phyloP scores from a whole-genome alignment of 176 grass and related monocot species.

The Zea luxurians region DNA sequence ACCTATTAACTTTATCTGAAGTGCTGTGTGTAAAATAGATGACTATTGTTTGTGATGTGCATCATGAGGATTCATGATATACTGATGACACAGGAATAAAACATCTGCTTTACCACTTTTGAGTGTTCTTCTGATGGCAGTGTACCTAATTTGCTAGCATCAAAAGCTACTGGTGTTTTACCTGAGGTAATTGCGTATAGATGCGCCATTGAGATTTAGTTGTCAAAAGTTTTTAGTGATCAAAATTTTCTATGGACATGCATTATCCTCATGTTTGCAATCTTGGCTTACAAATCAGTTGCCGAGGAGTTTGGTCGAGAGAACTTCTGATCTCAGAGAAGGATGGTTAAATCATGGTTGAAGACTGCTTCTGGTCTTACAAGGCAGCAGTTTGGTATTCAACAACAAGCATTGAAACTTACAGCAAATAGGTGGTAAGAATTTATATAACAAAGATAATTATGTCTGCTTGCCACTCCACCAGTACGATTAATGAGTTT shows the following conservation, averaged over 20 bases:
- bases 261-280: slow-evolving; percentile 30
- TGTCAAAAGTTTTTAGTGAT: slow-evolving; percentile 10
- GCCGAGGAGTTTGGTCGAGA: slow-evolving; percentile 77
- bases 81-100: slow-evolving; percentile 61
- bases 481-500: slow-evolving; percentile 10
- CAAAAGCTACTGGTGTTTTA: slow-evolving; percentile 87
- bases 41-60: too few species aligned
- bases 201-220: slow-evolving; percentile 12
- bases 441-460: slow-evolving; percentile 27
- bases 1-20: too few species aligned
- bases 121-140: slow-evolving; percentile 66
- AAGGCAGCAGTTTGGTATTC: slow-evolving; percentile 88
- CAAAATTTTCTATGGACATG: background rate
- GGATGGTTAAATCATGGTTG: slow-evolving; percentile 14
- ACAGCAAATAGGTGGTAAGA: slow-evolving; percentile 94
- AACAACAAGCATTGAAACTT: slow-evolving; percentile 93
- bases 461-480: slow-evolving; percentile 1
- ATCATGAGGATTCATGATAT: too few species aligned
- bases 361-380: slow-evolving; percentile 87
- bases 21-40: too few species aligned
- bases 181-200: slow-evolving; percentile 72
- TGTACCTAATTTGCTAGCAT: slow-evolving; percentile 71
- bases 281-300: slow-evolving; percentile 48
- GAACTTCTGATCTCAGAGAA: too few species aligned
- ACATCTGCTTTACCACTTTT: slow-evolving; percentile 97